Conservation (phyloP, 228 moss, liverwort and hornwort genomes). For the Sphagnum fallax region DNA sequence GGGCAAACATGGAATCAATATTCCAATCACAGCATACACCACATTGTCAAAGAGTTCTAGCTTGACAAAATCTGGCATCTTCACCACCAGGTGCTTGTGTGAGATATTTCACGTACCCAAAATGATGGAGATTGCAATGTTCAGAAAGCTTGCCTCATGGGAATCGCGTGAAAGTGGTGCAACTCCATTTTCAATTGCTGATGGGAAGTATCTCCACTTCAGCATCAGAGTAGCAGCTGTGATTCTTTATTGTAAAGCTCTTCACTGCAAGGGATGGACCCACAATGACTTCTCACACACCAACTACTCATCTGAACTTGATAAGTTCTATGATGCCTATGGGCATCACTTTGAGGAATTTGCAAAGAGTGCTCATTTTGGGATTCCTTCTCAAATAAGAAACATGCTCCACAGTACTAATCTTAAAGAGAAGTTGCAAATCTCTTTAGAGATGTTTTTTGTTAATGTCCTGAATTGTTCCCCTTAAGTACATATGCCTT, state of each 20-base stretch:
- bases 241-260: not conserved
- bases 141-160: not conserved
- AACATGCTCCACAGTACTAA: not conserved
- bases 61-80: not conserved
- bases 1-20: not conserved
- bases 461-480: not conserved
- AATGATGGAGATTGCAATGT: not conserved
- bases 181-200: not conserved
- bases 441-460: not conserved
- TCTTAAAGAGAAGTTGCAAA: not conserved
- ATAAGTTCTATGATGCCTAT: not conserved
- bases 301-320: not conserved
- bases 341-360: not conserved
- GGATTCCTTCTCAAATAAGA: not conserved
- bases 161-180: not conserved
- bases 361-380: not conserved
- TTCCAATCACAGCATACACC: not conserved
- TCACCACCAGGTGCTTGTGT: not conserved
- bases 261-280: not conserved
- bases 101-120: not conserved
- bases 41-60: not conserved
- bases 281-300: not conserved
- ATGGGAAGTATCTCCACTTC: not conserved
- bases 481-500: too few species aligned
- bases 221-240: not conserved